Base-by-base conservation (phyloP, 768 basidiomycete species). In the Panaeolus cyanescens region DNA sequence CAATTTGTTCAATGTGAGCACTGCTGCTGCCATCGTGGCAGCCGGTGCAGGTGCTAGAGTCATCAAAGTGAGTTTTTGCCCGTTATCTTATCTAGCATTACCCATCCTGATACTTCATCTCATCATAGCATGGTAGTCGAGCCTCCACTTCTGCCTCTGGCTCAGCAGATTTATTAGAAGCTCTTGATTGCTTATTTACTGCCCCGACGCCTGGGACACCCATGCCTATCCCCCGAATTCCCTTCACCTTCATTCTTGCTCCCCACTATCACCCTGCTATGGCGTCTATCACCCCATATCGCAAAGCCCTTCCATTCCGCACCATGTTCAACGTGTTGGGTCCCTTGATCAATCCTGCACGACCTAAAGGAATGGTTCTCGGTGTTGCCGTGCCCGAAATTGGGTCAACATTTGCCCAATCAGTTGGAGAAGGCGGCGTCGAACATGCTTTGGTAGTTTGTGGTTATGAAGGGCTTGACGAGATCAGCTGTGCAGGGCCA, bases 311-410 rank as follows among this genome's bases (percentile, higher is more conserved):
- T 57, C 94, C 95, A 50, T 98, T 96, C 79, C 90, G 95, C 50
- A 98, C 96, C 8, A 89, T 99, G 79, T 98, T 97, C 84, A 99
- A 99, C 76, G 78, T 95, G 61, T 82, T 98, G 32, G 96, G 97
- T 0, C 97, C 96, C 0, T 83, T 99, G 36, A 90, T 96, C 75
- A 98, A 96, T 75, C 97, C 96, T 2, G 89, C 93, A 0, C 77
- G 80, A 8, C 96, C 97, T 2, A 82, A 81, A 3, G 90, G 93
- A 2, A 95, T 98, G 91, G 85, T 99, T 4, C 81, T 99, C 34
- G 96, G 96, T 42, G 90, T 99, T 32, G 91, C 95, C 8, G 89
- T 89, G 61, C 86, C 78, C 54, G 87, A 88, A 67, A 85, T 99
- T 22, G 96, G 96, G 0, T 72, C 78, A 5, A 87, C 92, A 0